Evolutionary conservation across 2,329 filamentous ascomycete species (phyloP).

Genomic region (Neurospora sp.): DNA sequence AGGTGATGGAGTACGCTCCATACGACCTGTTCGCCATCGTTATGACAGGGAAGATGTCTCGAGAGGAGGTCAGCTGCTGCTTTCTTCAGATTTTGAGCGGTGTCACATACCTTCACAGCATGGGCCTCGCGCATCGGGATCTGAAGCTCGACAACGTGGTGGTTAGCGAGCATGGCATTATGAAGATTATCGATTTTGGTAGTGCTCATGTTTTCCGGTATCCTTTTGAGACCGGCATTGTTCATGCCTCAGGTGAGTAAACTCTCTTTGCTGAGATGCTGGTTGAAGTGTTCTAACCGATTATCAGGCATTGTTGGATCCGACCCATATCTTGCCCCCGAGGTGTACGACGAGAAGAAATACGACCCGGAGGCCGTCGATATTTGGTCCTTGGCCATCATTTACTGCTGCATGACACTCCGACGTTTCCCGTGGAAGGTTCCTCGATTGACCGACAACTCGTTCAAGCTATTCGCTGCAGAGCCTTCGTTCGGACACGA

Average conservation of each 20-base stretch:
- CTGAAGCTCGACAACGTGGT: slow-evolving; percentile 97
- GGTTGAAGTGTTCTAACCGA: slow-evolving; percentile 5
- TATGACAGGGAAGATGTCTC: slow-evolving; percentile 96
- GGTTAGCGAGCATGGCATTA: slow-evolving; percentile 89
- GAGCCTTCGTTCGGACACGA: slow-evolving; percentile 68
- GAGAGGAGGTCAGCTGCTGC: slow-evolving; percentile 80
- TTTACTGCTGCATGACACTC: slow-evolving; percentile 97
- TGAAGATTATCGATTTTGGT: slow-evolving; percentile 99
- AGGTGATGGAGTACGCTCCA: slow-evolving; percentile 98
- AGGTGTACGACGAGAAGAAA: slow-evolving; percentile 87
- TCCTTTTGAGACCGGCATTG: slow-evolving; percentile 85
- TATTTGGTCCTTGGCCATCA: slow-evolving; percentile 97
- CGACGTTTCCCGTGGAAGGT: slow-evolving; percentile 96
- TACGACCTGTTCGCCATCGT: slow-evolving; percentile 96
- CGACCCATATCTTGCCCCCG: slow-evolving; percentile 91
- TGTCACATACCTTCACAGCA: slow-evolving; percentile 87
- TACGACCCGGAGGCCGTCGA: slow-evolving; percentile 93
- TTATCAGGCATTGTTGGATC: slow-evolving; percentile 57
- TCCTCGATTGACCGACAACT: slow-evolving; percentile 83
- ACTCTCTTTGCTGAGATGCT: slow-evolving; percentile 6
- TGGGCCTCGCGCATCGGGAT: slow-evolving; percentile 90
- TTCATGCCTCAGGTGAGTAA: slow-evolving; percentile 65
- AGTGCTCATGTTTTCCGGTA: slow-evolving; percentile 96
- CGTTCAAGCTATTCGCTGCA: slow-evolving; percentile 84
- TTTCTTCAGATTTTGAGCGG: slow-evolving; percentile 93